Evolutionary conservation across 176 grass and related monocot genomes (phyloP).

Genomic region (Oryza punctata): DNA sequence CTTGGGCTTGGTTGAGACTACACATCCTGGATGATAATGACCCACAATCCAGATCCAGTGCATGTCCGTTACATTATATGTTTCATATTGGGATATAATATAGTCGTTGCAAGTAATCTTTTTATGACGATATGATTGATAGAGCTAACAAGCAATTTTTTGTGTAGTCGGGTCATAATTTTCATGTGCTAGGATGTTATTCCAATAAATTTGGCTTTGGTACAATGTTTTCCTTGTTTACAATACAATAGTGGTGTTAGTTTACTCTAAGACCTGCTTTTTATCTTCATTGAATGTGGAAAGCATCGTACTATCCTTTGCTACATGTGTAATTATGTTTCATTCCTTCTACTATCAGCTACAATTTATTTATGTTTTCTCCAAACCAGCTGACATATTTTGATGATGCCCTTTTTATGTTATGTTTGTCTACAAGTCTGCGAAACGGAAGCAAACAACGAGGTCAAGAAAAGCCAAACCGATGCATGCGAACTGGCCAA

Average conservation of each 20-base stretch:
- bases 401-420: background rate
- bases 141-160: background rate
- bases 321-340: background rate
- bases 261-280: background rate
- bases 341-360: background rate
- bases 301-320: background rate
- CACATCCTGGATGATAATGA: background rate
- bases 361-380: background rate
- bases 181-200: background rate
- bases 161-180: background rate
- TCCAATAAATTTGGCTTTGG: background rate
- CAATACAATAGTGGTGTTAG: background rate
- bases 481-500: conserved; percentile 53
- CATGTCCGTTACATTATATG: background rate
- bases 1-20: background rate
- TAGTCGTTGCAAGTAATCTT: background rate
- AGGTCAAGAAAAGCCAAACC: conserved; percentile 34
- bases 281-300: background rate
- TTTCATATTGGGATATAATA: background rate
- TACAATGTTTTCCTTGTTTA: background rate
- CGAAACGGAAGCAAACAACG: conserved; percentile 10
- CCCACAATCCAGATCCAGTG: background rate
- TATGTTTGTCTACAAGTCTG: conserved; percentile 37
- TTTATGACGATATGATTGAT: background rate
- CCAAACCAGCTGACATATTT: background rate